Percentiles rank a stretch among this genome's conserved stretches.
Conservation (phyloP, 441 rosid genomes). For the Pelargonium cotyledonis region DNA sequence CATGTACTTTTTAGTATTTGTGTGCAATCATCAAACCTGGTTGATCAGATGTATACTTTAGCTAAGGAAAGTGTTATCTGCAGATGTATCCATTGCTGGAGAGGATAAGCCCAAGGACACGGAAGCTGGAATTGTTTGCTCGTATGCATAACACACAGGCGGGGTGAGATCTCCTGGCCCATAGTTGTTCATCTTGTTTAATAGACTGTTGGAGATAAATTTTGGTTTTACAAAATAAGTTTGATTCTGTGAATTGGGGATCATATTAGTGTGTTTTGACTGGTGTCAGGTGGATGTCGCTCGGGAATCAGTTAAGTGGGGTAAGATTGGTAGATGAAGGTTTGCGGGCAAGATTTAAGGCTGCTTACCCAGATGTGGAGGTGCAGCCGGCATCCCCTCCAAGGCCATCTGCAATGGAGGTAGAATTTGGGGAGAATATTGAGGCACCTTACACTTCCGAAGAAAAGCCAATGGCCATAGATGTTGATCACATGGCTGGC, state of each 20-base stretch:
- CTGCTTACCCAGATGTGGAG: conserved; percentile 77
- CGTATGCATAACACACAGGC: conserved; percentile 99
- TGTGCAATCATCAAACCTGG: background rate
- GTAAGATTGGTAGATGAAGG: conserved; percentile 87
- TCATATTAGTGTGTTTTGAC: background rate
- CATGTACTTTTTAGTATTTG: no score
- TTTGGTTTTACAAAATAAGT: background rate
- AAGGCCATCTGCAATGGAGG: conserved; percentile 71
- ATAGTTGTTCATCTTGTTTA: conserved; percentile 1
- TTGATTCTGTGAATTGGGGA: background rate
- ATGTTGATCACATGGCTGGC: conserved; percentile 30
- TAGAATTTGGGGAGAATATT: conserved; percentile 38
- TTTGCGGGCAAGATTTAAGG: conserved; percentile 81
- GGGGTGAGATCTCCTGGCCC: conserved; percentile 41
- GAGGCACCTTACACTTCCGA: conserved; percentile 30
- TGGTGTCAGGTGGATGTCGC: conserved; percentile 73
- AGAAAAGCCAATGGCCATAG: conserved; percentile 38
- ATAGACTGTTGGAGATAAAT: background rate
- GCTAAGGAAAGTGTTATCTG: conserved; percentile 13
- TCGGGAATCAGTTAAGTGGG: conserved; percentile 87
- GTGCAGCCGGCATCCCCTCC: conserved; percentile 92
- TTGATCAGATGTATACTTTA: conserved; percentile 5
- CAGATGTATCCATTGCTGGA: conserved; percentile 98
- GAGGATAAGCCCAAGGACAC: conserved; percentile 92
- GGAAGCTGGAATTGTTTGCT: conserved; percentile 88